These are phyloP conservation scores for Colletotrichum paranaense DNA, from an alignment of 2,329 filamentous ascomycete species.

Conservation along the genomic window DNA sequence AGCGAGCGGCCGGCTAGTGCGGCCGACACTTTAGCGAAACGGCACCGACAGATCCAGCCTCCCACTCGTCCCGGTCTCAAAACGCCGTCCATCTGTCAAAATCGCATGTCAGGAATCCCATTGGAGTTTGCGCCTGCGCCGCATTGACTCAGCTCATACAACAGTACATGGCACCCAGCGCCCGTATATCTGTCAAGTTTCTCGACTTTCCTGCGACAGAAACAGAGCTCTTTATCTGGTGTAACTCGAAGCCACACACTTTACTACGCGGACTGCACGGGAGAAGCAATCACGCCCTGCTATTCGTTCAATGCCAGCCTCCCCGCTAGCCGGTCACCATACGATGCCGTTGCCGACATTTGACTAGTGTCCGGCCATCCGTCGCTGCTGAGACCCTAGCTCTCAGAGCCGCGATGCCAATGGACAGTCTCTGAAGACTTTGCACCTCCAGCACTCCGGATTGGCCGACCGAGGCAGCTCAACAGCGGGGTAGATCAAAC, in stretches of 20 bases:
- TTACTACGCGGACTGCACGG: background rate
- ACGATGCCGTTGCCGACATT: slow-evolving; percentile 3
- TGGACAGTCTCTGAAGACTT: background rate
- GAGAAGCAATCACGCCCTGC: background rate
- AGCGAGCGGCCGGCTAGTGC: background rate
- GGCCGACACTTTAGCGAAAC: slow-evolving; percentile 10
- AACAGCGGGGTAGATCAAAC: slow-evolving; percentile 7
- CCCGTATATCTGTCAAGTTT: slow-evolving; percentile 4
- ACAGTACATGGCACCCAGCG: background rate
- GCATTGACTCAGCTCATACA: background rate
- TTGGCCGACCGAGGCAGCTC: slow-evolving; percentile 7
- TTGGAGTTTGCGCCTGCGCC: background rate
- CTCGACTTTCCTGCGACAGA: background rate
- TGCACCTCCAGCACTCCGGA: background rate
- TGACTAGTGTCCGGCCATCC: slow-evolving; percentile 27
- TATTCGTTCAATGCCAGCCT: slow-evolving; percentile 18
- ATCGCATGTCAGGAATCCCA: slow-evolving; percentile 10
- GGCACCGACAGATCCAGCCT: slow-evolving; percentile 13
- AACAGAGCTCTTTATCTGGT: background rate
- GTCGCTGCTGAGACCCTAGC: background rate
- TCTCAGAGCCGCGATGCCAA: background rate
- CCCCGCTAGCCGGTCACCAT: slow-evolving; percentile 2
- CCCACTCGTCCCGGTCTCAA: background rate
- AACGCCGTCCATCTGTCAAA: background rate
- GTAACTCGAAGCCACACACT: background rate